Evolutionary conservation across 306 rosid species (phyloP).

Genomic region (Medicago arabica): DNA sequence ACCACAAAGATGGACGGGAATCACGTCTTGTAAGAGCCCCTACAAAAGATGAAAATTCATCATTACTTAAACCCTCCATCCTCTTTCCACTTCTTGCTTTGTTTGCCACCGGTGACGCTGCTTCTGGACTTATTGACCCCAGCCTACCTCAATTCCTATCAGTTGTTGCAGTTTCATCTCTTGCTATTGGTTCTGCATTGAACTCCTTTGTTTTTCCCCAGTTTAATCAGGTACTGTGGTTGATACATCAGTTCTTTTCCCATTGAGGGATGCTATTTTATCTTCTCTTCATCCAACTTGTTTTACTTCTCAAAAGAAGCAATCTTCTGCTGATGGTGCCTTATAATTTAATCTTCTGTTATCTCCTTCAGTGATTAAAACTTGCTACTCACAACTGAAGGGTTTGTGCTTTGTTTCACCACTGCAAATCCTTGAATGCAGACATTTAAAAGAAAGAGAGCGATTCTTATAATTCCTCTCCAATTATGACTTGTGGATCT

Average conservation of each 20-base stretch:
- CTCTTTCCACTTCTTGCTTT: conserved; percentile 79
- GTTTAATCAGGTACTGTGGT: conserved; percentile 66
- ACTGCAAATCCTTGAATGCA: conserved; percentile 17
- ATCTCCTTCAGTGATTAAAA: conserved; percentile 15
- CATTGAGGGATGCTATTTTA: conserved; percentile 19
- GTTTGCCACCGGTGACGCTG: conserved; percentile 86
- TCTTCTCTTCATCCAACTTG: conserved; percentile 27
- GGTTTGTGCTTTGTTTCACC: conserved; percentile 22
- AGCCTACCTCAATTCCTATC: conserved; percentile 78
- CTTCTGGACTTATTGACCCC: conserved; percentile 88
- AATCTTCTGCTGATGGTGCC: conserved; percentile 24
- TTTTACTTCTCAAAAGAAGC: conserved; percentile 32
- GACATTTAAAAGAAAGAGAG: conserved; percentile 22
- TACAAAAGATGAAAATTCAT: conserved; percentile 61
- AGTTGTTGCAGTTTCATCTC: conserved; percentile 72
- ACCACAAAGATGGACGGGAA: conserved; percentile 91
- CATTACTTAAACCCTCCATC: conserved; percentile 68
- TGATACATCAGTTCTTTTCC: conserved; percentile 9
- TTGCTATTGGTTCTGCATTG: conserved; percentile 81
- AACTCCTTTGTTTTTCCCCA: conserved; percentile 73
- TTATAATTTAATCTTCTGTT: conserved; percentile 20
- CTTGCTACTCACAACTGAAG: conserved; percentile 11
- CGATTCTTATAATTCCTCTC: conserved; percentile 22
- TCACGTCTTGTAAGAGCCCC: conserved; percentile 91
- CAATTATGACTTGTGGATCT: conserved; percentile 9